Conservation (phyloP, 2,329 filamentous ascomycete genomes). For the Penicillium sp. region DNA sequence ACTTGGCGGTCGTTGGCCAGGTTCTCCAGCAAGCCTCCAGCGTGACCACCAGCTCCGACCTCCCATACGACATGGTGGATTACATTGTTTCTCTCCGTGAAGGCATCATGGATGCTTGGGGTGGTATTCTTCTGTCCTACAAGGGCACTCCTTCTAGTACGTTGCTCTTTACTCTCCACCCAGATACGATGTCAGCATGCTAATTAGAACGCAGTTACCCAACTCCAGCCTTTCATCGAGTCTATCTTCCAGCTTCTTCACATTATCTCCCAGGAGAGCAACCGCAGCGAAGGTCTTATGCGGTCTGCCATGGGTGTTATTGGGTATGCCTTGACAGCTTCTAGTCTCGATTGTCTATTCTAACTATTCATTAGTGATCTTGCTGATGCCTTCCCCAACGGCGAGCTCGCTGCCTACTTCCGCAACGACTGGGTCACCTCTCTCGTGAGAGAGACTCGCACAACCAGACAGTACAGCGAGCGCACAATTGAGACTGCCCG, state of each 20-base stretch:
- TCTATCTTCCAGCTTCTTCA: conserved; percentile 86
- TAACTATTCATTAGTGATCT: conserved; percentile 68
- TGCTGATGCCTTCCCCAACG: conserved; percentile 87
- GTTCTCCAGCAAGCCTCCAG: conserved; percentile 90
- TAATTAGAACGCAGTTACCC: conserved; percentile 54
- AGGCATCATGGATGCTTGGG: conserved; percentile 99
- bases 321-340: conserved; percentile 62
- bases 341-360: conserved; percentile 14
- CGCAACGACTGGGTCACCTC: conserved; percentile 84
- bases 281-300: conserved; percentile 88
- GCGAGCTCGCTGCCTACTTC: conserved; percentile 81
- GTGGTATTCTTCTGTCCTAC: conserved; percentile 93
- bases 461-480: conserved; percentile 79
- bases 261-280: conserved; percentile 74
- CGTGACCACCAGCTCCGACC: conserved; percentile 75
- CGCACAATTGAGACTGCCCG: conserved; percentile 92
- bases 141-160: conserved; percentile 60
- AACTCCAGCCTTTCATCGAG: conserved; percentile 74
- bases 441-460: conserved; percentile 89
- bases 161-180: conserved; percentile 7
- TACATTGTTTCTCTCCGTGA: conserved; percentile 94
- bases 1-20: conserved; percentile 86
- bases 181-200: background rate
- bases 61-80: conserved; percentile 92
- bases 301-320: conserved; percentile 96